Base-by-base conservation (phyloP, 441 rosid species). In the Pelargonium cotyledonis region DNA sequence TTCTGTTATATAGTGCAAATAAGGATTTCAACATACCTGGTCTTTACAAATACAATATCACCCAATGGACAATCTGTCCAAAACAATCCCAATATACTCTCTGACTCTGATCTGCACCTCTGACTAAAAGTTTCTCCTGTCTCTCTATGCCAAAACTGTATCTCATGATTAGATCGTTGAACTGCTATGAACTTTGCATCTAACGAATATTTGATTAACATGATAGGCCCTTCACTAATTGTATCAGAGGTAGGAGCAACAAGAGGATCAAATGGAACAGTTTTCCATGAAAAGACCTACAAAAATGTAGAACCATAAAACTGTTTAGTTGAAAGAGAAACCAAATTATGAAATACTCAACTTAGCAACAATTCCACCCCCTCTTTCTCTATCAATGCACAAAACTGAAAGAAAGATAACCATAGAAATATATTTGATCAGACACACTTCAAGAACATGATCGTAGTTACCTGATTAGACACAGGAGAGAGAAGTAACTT, bases 51-150 rank as follows among this genome's bases (percentile, higher is more conserved):
- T 16, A 89, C 97, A 73, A 95, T 81, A 78, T 95, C 89, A 75
- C 96, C 88, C 63, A 80, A 76, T 0, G 96, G 91, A 79, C 96
- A 90, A 81, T 95, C 99, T 15, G 96, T 89, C 98, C 98, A 95
- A 77, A 95, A 92, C 79, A 90, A 90, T 66, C 99, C 98, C 69
- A 95, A 82, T 77, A 95, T 85, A 73, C 82, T 86, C 83, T 86
- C 98, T 65, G 96, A 88, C 70, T 89, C 97, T 61, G 86, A 66
- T 78, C 75, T 90, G 84, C 90, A 89, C 69, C 64, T 84, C 65
- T 90, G 88, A 70, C 51, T 77, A 73, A 86, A 85, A 72, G 79
- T 84, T 76, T 85, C 84, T 75, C 85, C 80, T 65, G 96, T 85
- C 80, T 90, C 97, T 80, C 93, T 84, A 75, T 84, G 75, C 76